Percentiles rank a stretch among this genome's conserved stretches.
Conservation (phyloP, 352 stramenopile genomes). For the Phytophthora ohioensis region DNA sequence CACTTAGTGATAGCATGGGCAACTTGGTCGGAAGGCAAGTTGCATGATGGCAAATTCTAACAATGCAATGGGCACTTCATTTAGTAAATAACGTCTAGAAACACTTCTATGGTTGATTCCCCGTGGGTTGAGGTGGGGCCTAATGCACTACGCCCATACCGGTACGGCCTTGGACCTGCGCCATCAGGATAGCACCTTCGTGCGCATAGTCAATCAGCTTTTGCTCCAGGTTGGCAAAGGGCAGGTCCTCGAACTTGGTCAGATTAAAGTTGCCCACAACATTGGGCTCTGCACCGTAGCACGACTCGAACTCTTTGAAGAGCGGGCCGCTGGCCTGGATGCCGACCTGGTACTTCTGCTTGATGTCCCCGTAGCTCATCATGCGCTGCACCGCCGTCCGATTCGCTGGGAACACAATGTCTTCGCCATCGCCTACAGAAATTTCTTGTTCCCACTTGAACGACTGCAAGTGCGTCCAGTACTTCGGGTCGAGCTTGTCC, state of each 20-base stretch:
- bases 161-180: conserved; percentile 16
- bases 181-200: conserved; percentile 48
- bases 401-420: conserved; percentile 22
- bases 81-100: conserved; percentile 41
- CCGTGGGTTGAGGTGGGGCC: not conserved
- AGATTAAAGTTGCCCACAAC: conserved; percentile 53
- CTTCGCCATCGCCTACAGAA: conserved; percentile 4
- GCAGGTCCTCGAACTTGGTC: conserved; percentile 47
- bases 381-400: conserved; percentile 34
- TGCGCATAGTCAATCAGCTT: conserved; percentile 62
- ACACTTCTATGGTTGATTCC: conserved; percentile 28
- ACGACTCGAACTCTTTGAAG: conserved; percentile 62
- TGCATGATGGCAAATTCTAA: not conserved
- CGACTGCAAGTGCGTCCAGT: conserved; percentile 55
- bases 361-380: conserved; percentile 59
- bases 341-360: conserved; percentile 53
- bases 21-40: too few relatives aligned
- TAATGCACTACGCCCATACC: conserved; percentile 17
- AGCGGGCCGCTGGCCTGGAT: conserved; percentile 51
- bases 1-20: conserved; percentile 14
- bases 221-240: conserved; percentile 59
- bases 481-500: conserved; percentile 46
- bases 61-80: conserved; percentile 12
- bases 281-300: conserved; percentile 56
- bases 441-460: conserved; percentile 48